Base-by-base conservation (phyloP, 192 early-diverging fungal genomes). In the Coemansia sp. region DNA sequence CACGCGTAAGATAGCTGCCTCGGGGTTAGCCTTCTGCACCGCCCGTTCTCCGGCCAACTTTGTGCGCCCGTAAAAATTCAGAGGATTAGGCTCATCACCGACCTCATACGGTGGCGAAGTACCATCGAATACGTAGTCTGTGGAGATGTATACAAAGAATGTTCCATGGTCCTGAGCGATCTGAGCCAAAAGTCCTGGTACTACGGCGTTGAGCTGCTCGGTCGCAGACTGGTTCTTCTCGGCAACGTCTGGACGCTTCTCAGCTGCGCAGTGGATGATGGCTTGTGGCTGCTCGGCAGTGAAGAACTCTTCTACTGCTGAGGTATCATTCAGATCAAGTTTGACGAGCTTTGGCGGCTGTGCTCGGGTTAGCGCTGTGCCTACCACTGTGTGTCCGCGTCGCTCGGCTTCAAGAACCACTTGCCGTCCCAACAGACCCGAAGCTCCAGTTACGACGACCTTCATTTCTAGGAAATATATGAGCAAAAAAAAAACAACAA, bases 111-210 rank as follows among this genome's bases (percentile, higher is more conserved):
- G 90, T 29, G 95, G 93, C 4, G 75, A 81, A 7, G 82, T 91
- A 42, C 95, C 95, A 63, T 97, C 94, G 86, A 97, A 97, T 22
- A 97, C 95, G 73, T 97, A 97, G 75, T 97, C 94, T 2, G 95
- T 93, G 8, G 92, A 94, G 29, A 97, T 89, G 72, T 97, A 95
- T 29, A 94, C 85, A 57, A 96, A 74, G 63, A 87, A 86, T 41
- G 92, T 84, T 9, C 79, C 82, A 5, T 79, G 63, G 9, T 70
- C 51, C 29, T 88, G 80, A 47, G 87, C 84, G 15, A 85, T 49
- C 42, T 65, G 69, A 1, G 90, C 93, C 15, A 95, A 75, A 5
- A 75, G 38, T 6, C 78, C 86, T 6, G 93, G 83, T 13, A 86
- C 81, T 33, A 86, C 71, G 3, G 91, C 89, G 74, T 97, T 97